Evolutionary conservation across 371 early-diverging fungal genomes (phyloP), one percentile per base, ranked within the genome.

Genomic region (Quaeritorhiza haematococci): DNA sequence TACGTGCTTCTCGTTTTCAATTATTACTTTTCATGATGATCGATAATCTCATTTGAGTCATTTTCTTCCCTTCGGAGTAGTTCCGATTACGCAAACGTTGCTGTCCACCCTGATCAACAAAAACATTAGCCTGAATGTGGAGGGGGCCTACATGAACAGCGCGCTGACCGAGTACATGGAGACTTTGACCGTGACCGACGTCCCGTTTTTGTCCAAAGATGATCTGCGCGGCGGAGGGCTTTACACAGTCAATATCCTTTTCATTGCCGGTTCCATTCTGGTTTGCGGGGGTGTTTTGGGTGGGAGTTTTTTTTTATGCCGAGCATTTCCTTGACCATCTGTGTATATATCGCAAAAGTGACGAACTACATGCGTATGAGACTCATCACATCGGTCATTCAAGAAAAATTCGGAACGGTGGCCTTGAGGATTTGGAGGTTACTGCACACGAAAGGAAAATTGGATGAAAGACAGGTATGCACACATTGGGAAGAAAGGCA

Each of bases 401-500:
- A 79, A 46, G 86, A 92, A 35, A 78, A 84, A 54, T 87, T 81
- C 67, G 94, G 95, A 32, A 63, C 74, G n/a, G 79, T 83, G 7
- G 82, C 84, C 45, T 69, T 82, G 61, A 79, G 92, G 43, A 80
- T 93, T 35, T 75, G 89, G 64, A 71, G 89, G 34, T 79, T 93
- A 49, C 63, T 94, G 64, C 66, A 78, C 44, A 82, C 83, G 35
- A 86, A 87, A 65, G 86, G 87, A 35, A 90, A 90, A 71, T 68
- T 93, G 57, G 91, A 91, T 56, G 95, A 94, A 58, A 86, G 87
- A 59, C 82, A 83, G 62, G 76, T 80, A 28, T 55, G n/a, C n/a
- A n/a, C n/a, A n/a, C n/a, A n/a, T n/a, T n/a, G n/a, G n/a, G n/a
- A n/a, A 61, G 13, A 7, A 34, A 66, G 19, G 23, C 8, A 38